These are phyloP conservation scores for Homolaphlyctis polyrhiza DNA, from an alignment of 371 early-diverging fungal species.

Conservation along the genomic window DNA sequence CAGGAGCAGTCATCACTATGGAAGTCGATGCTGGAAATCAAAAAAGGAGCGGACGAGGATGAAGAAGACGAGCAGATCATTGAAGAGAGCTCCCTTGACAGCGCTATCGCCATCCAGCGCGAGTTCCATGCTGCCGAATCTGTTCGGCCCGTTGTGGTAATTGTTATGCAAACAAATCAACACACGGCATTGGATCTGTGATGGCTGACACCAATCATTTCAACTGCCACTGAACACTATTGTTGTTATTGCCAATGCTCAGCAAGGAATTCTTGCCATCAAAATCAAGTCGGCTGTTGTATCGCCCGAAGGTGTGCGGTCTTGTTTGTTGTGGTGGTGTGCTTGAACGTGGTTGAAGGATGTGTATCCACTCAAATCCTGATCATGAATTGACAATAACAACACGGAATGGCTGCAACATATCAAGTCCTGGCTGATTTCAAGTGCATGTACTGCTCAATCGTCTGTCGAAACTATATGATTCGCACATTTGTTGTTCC, in stretches of 20 bases:
- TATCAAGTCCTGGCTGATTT: neutral
- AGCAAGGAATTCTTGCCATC: conserved; percentile 21
- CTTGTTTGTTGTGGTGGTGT: neutral
- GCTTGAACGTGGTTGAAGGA: neutral
- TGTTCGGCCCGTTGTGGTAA: conserved; percentile 18
- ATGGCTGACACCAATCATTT: neutral
- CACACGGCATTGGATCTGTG: neutral
- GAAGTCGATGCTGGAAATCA: neutral
- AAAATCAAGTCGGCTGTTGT: conserved; percentile 16
- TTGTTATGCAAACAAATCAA: neutral
- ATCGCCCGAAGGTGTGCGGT: conserved; percentile 3
- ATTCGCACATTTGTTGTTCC: conserved; percentile 18
- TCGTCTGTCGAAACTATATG: conserved; percentile 16
- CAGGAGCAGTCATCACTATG: neutral
- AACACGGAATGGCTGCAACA: neutral
- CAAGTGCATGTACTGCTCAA: conserved; percentile 9
- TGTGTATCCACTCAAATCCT: too few species aligned
- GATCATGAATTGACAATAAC: too few species aligned
- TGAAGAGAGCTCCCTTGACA: conserved; percentile 4
- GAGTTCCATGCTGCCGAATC: conserved; percentile 9
- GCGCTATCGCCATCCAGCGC: conserved; percentile 10
- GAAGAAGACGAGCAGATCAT: neutral
- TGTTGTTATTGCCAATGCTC: neutral
- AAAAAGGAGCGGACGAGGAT: neutral
- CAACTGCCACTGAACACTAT: neutral